Conservation (phyloP, 2,329 filamentous ascomycete genomes). For the Fusarium verticillioides region DNA sequence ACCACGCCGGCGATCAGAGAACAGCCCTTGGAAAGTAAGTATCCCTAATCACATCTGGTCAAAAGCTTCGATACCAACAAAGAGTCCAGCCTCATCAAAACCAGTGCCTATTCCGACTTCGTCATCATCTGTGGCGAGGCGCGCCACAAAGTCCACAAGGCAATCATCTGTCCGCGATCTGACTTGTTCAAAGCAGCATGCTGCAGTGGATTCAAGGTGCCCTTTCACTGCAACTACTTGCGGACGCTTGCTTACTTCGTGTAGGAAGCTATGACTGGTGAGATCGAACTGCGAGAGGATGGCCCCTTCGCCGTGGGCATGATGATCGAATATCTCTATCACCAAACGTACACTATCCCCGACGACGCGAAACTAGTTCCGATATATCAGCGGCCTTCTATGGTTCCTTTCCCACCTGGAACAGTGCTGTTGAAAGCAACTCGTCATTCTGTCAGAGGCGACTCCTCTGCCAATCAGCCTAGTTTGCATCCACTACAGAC, state of each 20-base stretch:
- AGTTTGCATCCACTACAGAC: not conserved
- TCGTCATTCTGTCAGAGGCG: not conserved
- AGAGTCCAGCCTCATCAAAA: no score
- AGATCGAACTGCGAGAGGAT: accelerated
- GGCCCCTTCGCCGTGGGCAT: not conserved
- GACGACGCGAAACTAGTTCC: accelerated
- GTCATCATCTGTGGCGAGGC: not conserved
- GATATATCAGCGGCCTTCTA: accelerated
- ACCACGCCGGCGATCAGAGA: not conserved
- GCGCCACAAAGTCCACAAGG: not conserved
- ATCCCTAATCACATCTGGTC: not conserved
- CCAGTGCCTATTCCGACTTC: not conserved
- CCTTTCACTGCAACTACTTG: not conserved
- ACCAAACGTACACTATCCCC: not conserved
- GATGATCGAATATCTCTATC: not conserved
- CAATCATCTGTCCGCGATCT: not conserved
- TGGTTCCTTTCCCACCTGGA: not conserved
- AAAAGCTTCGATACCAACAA: not conserved
- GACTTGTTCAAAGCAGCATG: not conserved
- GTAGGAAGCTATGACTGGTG: not conserved
- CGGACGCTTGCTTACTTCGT: accelerated
- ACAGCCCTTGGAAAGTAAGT: not conserved
- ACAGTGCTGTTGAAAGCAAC: not conserved
- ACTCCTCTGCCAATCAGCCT: not conserved
- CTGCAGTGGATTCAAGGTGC: not conserved